These are phyloP conservation scores for Saccharomyces hybrid DNA, from an alignment of 1,139 yeast species.

Conservation along the genomic window DNA sequence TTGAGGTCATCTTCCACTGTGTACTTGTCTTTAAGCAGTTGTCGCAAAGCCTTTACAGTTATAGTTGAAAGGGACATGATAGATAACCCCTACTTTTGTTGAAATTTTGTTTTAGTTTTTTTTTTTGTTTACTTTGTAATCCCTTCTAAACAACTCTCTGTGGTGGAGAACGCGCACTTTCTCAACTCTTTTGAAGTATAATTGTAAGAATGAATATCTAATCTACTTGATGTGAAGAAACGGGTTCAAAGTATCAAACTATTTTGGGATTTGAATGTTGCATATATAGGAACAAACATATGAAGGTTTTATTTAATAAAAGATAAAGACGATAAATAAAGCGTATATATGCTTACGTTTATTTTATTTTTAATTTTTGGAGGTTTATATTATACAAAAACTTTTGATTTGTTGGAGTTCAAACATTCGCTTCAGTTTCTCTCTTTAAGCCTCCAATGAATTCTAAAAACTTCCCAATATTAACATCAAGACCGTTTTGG, in stretches of 20 bases:
- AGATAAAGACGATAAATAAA: no score
- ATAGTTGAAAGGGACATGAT: background rate
- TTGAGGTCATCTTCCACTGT: slow-evolving; percentile 1
- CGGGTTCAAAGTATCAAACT: no score
- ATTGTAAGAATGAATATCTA: no score
- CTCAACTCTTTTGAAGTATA: no score
- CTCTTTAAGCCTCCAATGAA: slow-evolving; percentile 31
- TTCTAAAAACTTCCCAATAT: slow-evolving; percentile 32
- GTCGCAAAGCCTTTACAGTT: background rate
- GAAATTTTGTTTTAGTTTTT: background rate
- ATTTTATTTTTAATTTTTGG: background rate
- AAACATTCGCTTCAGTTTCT: slow-evolving; percentile 14
- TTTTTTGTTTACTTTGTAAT: no score
- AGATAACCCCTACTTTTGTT: background rate
- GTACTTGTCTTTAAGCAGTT: background rate
- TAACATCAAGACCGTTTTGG: slow-evolving; percentile 62
- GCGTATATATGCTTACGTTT: background rate
- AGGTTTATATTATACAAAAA: background rate
- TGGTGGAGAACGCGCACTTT: no score
- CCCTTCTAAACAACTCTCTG: no score
- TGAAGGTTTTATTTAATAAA: no score
- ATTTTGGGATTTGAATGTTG: no score
- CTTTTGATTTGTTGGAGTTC: background rate
- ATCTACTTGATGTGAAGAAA: no score
- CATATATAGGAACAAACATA: no score